Conservation (phyloP, 345 rosid genomes). For the Abelmoschus esculentus region DNA sequence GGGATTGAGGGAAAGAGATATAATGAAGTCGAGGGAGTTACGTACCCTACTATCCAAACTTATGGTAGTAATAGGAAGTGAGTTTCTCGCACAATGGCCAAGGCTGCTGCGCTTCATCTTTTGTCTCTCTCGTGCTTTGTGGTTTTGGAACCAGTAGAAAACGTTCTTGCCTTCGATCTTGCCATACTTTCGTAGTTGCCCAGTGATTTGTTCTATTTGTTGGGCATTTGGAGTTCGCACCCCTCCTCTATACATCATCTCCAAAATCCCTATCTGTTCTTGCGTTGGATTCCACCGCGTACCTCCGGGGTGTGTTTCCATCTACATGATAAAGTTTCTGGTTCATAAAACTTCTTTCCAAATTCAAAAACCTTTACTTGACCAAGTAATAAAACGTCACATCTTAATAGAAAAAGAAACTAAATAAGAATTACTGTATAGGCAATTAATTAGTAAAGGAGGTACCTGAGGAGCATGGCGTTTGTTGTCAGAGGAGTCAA, state of each 20-base stretch:
- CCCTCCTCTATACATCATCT: constrained; percentile 79
- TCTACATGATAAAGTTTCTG: constrained; percentile 24
- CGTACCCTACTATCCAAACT: constrained; percentile 45
- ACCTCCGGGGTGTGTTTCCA: constrained; percentile 91
- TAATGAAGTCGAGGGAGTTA: background rate
- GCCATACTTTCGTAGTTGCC: constrained; percentile 67
- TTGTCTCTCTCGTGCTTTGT: constrained; percentile 97
- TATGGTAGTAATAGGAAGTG: constrained; percentile 23
- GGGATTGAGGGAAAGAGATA: background rate
- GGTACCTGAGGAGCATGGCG: constrained; percentile 40
- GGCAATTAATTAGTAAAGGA: background rate
- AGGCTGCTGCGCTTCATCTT: constrained; percentile 79
- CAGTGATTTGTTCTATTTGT: constrained; percentile 90
- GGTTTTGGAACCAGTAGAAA: constrained; percentile 98
- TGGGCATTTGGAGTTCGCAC: constrained; percentile 95
- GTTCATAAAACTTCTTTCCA: background rate
- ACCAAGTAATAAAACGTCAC: background rate
- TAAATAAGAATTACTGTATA: background rate
- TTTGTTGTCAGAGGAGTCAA: constrained; percentile 32
- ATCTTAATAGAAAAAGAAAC: too few species aligned
- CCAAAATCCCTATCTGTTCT: constrained; percentile 89
- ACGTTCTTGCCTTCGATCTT: constrained; percentile 98
- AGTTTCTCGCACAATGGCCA: constrained; percentile 37
- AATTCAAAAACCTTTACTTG: background rate
- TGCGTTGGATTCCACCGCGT: constrained; percentile 97